Evolutionary conservation across 495 filamentous ascomycete species (phyloP), one percentile per base, ranked within the genome.

Genomic region (Annulohypoxylon bovei): DNA sequence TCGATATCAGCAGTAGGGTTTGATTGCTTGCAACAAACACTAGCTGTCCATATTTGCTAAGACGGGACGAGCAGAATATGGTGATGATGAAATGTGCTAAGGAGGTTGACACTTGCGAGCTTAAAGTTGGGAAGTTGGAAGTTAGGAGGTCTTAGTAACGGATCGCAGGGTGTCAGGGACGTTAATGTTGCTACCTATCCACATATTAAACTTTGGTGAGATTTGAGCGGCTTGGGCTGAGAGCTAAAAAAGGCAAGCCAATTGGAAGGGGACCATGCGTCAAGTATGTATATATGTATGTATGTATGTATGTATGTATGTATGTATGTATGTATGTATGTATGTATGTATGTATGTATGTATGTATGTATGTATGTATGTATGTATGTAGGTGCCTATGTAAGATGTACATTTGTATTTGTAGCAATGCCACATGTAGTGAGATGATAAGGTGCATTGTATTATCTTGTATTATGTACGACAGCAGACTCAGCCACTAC

Each of bases 11-110:
- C 20, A 58, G 44, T 18, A 28, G 6, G 59, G 25, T 16, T 61
- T 16, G 47, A 35, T 52, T 58, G 23, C 37, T 30, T 56, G 27
- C 18, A n/a, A 42, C 33, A 42, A 65, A 37, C 40, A 37, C 55
- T 70, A 70, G 39, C 56, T 66, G 35, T 60, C 68, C 68, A 71
- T 71, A 33, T 49, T 59, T 25, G n/a, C 30, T 33, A 22, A 37
- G n/a, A 60, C n/a, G 11, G 22, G 4, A 37, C 8, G 6, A 39
- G 8, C 4, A 46, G 18, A 49, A 27, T n/a, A 37, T 18, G 44
- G 22, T 40, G 30, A 52, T 14, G 54, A 60, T 55, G 25, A 27
- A 16, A 46, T 35, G 20, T 35, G 11, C 20, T 35, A 11, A 52
- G 4, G 32, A 30, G 23, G 32, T 35, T 8, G 22, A 27, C 20